phyloP scores from a whole-genome alignment of 2,329 filamentous ascomycete species.

The Botrytis aclada region DNA sequence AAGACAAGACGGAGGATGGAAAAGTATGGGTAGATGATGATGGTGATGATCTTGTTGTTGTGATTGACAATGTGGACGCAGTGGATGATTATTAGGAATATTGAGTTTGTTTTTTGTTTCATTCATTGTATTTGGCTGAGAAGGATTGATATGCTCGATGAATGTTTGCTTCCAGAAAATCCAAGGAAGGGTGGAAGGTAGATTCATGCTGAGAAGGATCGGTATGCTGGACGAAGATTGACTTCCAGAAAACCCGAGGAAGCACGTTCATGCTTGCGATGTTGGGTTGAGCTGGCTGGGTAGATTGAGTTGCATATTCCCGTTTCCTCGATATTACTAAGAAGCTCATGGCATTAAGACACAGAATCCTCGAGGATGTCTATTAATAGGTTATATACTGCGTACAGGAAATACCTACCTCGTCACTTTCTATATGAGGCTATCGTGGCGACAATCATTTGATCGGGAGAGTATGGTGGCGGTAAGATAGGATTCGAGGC shows the following conservation, averaged over 20 bases:
- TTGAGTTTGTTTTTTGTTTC: neutral
- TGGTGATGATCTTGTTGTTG: neutral
- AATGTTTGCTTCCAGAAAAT: neutral
- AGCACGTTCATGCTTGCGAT: neutral
- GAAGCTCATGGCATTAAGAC: neutral
- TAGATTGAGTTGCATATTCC: neutral
- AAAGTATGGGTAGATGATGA: neutral
- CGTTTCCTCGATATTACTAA: neutral
- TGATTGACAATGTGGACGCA: neutral
- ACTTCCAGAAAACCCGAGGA: neutral
- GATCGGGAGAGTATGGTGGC: neutral
- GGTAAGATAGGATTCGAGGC: slow-evolving; percentile 2
- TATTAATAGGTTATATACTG: neutral
- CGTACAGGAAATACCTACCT: neutral
- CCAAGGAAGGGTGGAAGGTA: neutral
- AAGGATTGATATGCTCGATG: neutral
- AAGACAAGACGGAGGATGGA: neutral
- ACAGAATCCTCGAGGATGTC: neutral
- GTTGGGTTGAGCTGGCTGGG: neutral
- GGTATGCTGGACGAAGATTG: neutral
- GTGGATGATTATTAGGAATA: neutral
- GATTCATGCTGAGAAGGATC: neutral
- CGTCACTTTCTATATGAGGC: neutral
- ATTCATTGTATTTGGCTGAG: neutral
- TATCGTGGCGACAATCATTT: slow-evolving; percentile 1